Evolutionary conservation across 306 rosid species (phyloP), one percentile per base, ranked within the genome.

Genomic region (Ceratonia siliqua): DNA sequence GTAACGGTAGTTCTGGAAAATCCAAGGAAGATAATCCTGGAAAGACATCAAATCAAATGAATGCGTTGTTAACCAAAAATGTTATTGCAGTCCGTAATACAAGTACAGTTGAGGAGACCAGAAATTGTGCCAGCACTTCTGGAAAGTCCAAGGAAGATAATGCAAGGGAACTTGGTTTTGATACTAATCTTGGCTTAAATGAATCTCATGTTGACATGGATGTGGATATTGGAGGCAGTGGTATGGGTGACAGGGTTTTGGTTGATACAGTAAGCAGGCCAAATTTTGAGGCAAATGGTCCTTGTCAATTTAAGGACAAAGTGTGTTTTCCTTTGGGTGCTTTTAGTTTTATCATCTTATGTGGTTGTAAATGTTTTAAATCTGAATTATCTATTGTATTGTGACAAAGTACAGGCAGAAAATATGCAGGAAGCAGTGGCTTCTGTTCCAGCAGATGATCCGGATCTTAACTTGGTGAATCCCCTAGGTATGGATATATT

Each of bases 401-500:
- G 3, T 70, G 80, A 70, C 66, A 59, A 55, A 50, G 66, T 62
- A 56, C 87, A 83, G 95, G 85, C 62, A 64, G 88, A 76, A 82
- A 82, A 88, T 68, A 41, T 24, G 54, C 88, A 48, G 66, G 82
- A 74, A 61, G 59, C 49, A 65, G 65, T 70, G 46, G 77, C 82
- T 83, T 66, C 81, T 46, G 68, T 57, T 22, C 77, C 62, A 78
- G 45, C 41, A 13, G 73, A 30, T 70, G 70, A 68, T 70, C 62
- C 42, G 13, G 53, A 83, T 69, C 38, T 42, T 33, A 71, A 73
- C 64, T 24, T 33, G 62, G 84, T 18, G 67, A 83, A 80, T 33
- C 79, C 81, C 45, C 85, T 35, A 75, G 95, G 96, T 91, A 81
- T 54, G 79, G 35, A 33, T 43, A 10, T 56, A 12, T 72, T 14